Conservation (phyloP, 2,329 filamentous ascomycete species). For the Hypoxylon sp. region DNA sequence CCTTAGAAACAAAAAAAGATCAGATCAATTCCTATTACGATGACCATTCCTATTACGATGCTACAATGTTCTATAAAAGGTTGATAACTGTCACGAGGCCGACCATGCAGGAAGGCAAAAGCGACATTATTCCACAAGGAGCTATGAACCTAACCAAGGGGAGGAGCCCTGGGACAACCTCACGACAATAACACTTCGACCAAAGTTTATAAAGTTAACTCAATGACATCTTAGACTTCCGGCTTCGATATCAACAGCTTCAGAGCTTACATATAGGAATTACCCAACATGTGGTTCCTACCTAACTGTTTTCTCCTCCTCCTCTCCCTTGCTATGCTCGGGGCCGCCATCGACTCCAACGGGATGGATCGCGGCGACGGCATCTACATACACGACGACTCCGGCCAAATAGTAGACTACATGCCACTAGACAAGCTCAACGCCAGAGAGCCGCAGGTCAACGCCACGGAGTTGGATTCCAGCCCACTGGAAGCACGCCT, state of each 20-base stretch:
- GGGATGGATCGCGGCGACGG: slow-evolving; percentile 12
- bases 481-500: not conserved
- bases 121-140: no score
- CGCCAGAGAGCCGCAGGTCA: not conserved
- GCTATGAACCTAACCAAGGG: no score
- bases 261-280: not conserved
- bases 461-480: not conserved
- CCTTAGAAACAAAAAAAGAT: no score
- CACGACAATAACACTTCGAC: not conserved
- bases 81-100: no score
- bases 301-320: slow-evolving; percentile 6
- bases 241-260: not conserved
- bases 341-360: slow-evolving; percentile 9
- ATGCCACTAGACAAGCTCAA: not conserved
- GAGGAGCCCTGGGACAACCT: no score
- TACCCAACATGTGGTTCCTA: slow-evolving; percentile 13
- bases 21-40: no score
- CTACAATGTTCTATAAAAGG: slow-evolving; percentile 1
- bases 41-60: not conserved
- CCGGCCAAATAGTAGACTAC: slow-evolving; percentile 3
- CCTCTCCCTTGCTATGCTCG: slow-evolving; percentile 6
- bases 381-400: slow-evolving; percentile 5
- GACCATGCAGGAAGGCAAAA: no score
- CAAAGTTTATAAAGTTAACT: not conserved
- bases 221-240: slow-evolving; percentile 1